Conservation (phyloP, 352 stramenopile species). For the Sclerospora graminicola region DNA sequence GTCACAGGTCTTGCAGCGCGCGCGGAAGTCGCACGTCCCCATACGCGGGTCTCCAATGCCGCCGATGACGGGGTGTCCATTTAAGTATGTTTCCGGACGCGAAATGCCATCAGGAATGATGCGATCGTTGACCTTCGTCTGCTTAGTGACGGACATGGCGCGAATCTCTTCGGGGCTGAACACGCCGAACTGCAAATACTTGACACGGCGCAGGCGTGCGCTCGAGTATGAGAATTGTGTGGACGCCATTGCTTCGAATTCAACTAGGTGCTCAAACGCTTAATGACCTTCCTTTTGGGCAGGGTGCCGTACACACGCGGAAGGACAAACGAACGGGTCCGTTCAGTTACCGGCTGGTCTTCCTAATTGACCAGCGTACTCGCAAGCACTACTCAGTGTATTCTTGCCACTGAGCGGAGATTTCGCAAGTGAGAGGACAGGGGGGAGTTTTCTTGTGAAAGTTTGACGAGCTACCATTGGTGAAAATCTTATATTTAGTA, state of each 20-base stretch:
- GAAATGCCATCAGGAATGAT: conserved; percentile 95
- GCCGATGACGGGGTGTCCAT: conserved; percentile 95
- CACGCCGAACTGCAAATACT: conserved; percentile 98
- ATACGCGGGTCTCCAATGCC: conserved; percentile 98
- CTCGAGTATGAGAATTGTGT: conserved; percentile 94
- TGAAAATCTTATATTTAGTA: too few relatives aligned
- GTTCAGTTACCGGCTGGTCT: too few relatives aligned
- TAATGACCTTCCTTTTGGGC: too few relatives aligned
- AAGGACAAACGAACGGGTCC: too few relatives aligned
- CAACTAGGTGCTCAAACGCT: too few relatives aligned
- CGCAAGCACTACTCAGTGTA: conserved; percentile 2
- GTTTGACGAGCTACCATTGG: conserved; percentile 12
- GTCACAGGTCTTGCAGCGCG: conserved; percentile 88
- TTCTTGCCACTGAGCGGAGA: conserved; percentile 50
- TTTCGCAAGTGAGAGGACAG: conserved; percentile 52
- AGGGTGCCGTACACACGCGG: too few relatives aligned
- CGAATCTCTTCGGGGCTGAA: conserved; percentile 96
- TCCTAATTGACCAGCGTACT: too few relatives aligned
- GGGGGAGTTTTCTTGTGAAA: conserved; percentile 12
- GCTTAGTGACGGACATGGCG: conserved; percentile 94
- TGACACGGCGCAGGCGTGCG: conserved; percentile 90
- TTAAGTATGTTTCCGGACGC: conserved; percentile 78
- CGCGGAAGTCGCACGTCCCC: conserved; percentile 88
- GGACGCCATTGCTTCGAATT: too few relatives aligned
- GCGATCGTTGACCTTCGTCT: conserved; percentile 94